A percentile compares a stretch with the other conserved stretches of the same genome.
Evolutionary conservation across 345 rosid species (phyloP).

Genomic region (Salix arbutifolia): DNA sequence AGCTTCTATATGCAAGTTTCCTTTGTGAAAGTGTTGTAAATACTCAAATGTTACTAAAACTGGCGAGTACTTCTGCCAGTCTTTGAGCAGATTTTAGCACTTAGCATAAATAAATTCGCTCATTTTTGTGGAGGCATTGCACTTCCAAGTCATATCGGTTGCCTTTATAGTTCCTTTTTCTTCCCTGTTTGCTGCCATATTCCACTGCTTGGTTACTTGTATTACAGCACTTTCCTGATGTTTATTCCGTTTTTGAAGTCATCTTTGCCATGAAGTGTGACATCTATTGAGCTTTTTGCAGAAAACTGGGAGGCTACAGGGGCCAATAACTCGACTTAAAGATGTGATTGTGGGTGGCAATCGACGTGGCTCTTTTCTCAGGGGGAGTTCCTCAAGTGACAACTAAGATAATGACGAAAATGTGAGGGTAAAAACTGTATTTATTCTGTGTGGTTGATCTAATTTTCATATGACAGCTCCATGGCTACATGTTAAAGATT

Average conservation of each 20-base stretch:
- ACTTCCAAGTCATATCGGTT: background rate
- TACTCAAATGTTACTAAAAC: background rate
- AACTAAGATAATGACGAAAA: conserved; percentile 34
- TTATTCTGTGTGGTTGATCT: conserved; percentile 18
- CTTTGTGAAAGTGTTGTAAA: background rate
- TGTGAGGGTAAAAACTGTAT: conserved; percentile 10
- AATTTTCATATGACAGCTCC: conserved; percentile 8
- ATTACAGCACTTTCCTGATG: background rate
- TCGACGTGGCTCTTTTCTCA: conserved; percentile 54
- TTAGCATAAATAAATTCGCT: background rate
- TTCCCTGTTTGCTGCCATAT: background rate
- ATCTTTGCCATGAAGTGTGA: background rate
- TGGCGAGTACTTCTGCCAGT: background rate
- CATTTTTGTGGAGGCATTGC: background rate
- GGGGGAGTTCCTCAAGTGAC: conserved; percentile 47
- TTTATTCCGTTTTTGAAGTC: background rate
- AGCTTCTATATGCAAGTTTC: background rate
- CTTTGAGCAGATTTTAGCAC: background rate
- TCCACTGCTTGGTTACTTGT: background rate
- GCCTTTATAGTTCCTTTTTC: background rate
- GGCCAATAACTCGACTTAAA: conserved; percentile 72
- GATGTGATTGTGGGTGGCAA: conserved; percentile 77
- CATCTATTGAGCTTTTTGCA: conserved; percentile 16
- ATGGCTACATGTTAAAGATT: conserved; percentile 9
- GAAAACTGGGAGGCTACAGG: conserved; percentile 63